Base-by-base conservation (phyloP, 2,329 filamentous ascomycete genomes). In the Didymella segeticola region DNA sequence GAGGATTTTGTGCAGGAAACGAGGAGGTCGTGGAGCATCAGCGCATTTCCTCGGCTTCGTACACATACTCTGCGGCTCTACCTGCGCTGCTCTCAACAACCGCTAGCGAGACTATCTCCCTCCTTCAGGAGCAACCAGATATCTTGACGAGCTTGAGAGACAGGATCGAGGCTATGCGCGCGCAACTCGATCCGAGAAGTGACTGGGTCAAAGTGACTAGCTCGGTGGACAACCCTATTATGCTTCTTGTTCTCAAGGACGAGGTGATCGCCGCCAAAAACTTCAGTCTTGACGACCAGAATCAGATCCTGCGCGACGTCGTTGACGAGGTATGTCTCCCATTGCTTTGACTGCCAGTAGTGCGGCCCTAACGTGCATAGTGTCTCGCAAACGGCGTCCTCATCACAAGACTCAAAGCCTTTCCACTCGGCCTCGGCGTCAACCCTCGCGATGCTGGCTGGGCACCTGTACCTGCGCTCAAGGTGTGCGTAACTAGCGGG, bases 61-160 rank as follows among this genome's bases (percentile, higher is more conserved):
- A 98, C 75, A 98, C 95, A 3, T 99, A 91, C 79, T 98, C 93
- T 23, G 95, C 95, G 2, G 95, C 95, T 6, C 82, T 99, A 27
- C 95, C 95, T 4, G 95, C 95, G 17, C 89, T 99, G 80, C 81
- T 96, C 47, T 92, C 95, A 15, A 96, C 96, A n/a, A 97, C 93
- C 0, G 92, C 93, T 1, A 96, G 91, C 71, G 95, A 97, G 77
- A 93, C 92, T 1, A 83, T 98, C 52, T 87, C 87, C 50, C 79
- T 98, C 63, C 81, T 99, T 43, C 92, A 97, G 75, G 89, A 89
- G 34, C 92, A 89, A 69, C 93, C 93, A 0, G 91, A 96, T 52
- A 86, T 96, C 30, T 78, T 98, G 45, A 78, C 80, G 1, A 87
- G 88, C 62, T 85, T 96, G 68, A 85, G 93, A 46, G 93, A 98